A percentile compares a stretch with the other conserved stretches of the same genome.
Conservation (phyloP, 768 basidiomycete species). For the Tricholoma saponaceum region DNA sequence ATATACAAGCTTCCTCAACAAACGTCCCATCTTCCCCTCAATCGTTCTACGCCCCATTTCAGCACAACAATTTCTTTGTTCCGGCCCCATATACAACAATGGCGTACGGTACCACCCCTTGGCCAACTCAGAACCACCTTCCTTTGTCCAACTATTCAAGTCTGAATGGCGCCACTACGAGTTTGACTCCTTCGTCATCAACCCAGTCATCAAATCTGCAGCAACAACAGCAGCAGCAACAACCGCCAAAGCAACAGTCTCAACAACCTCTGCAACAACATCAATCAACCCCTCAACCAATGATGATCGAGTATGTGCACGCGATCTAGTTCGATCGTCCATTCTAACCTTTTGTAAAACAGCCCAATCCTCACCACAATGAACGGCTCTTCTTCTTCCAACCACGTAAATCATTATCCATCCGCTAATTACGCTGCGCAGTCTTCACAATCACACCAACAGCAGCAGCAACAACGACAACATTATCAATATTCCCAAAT, state of each 20-base stretch:
- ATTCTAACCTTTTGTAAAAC: slow-evolving; percentile 11
- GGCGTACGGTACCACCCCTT: slow-evolving; percentile 45
- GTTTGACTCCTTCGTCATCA: slow-evolving; percentile 29
- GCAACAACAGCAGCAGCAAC: slow-evolving; percentile 27
- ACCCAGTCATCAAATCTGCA: slow-evolving; percentile 18
- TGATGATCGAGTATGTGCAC: slow-evolving; percentile 68
- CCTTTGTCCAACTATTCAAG: slow-evolving; percentile 77
- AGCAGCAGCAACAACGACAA: slow-evolving; percentile 31
- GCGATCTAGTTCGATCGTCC: slow-evolving; percentile 7
- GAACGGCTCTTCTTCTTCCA: slow-evolving; percentile 40
- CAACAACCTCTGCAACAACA: slow-evolving; percentile 16
- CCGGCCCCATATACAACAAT: slow-evolving; percentile 49
- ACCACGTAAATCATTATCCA: slow-evolving; percentile 39
- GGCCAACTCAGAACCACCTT: slow-evolving; percentile 39
- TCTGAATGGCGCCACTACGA: slow-evolving; percentile 68
- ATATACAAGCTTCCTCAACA: slow-evolving; percentile 24
- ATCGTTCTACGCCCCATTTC: slow-evolving; percentile 37
- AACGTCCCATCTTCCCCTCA: slow-evolving; percentile 37
- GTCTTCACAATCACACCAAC: slow-evolving; percentile 29
- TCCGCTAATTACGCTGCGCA: slow-evolving; percentile 37
- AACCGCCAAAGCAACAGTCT: slow-evolving; percentile 22
- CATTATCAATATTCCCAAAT: slow-evolving; percentile 43
- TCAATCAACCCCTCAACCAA: slow-evolving; percentile 30
- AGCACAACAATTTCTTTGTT: slow-evolving; percentile 38
- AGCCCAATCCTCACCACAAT: slow-evolving; percentile 62